Conservation (phyloP, 345 rosid species). For the Brassica carinata region DNA sequence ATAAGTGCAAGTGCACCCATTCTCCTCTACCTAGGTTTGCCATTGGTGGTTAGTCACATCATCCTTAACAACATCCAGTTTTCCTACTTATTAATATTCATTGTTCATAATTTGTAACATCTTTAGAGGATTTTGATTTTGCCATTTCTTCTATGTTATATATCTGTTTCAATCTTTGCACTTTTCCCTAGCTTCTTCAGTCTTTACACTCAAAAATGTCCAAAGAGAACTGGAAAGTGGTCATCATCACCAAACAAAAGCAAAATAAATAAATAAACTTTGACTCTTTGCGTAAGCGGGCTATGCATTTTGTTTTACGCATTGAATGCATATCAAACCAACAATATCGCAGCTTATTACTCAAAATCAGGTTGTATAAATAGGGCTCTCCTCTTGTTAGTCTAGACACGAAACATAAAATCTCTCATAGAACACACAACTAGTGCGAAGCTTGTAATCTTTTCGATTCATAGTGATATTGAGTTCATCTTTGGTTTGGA, state of each 20-base stretch:
- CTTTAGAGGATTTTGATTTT: not conserved
- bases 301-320: slow-evolving; percentile 79
- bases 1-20: too few species aligned
- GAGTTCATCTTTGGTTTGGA: too few species aligned
- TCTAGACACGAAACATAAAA: too few species aligned
- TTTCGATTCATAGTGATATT: too few species aligned
- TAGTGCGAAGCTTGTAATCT: too few species aligned
- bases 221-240: slow-evolving; percentile 31
- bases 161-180: not conserved
- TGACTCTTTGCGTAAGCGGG: slow-evolving; percentile 74
- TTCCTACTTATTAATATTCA: too few species aligned
- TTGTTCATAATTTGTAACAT: too few species aligned
- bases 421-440: too few species aligned
- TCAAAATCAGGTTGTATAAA: slow-evolving; percentile 29
- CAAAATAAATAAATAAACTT: slow-evolving; percentile 69
- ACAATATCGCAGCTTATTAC: slow-evolving; percentile 40
- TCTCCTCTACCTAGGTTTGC: too few species aligned
- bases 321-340: slow-evolving; percentile 80
- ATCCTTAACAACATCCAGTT: too few species aligned
- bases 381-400: too few species aligned
- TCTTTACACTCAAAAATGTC: slow-evolving; percentile 26
- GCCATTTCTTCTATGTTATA: not conserved
- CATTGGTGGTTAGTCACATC: too few species aligned
- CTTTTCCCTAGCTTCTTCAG: slow-evolving; percentile 4
- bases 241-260: slow-evolving; percentile 48